Evolutionary conservation across 345 rosid genomes (phyloP), one percentile per base, ranked within the genome.

Genomic region (Mercurialis annua): DNA sequence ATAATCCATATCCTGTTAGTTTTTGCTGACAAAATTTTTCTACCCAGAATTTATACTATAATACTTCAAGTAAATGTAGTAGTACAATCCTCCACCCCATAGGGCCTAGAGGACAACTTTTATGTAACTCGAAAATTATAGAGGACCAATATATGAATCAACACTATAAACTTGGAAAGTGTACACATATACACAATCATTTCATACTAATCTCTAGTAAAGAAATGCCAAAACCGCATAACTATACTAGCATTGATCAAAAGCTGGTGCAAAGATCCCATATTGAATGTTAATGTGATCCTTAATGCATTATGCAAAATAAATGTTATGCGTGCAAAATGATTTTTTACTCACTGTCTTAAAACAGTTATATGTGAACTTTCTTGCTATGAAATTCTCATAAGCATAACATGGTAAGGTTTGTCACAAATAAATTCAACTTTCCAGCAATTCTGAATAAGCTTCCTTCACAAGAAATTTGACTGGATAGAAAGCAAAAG

Each of bases 401-500:
- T n/a, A n/a, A n/a, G 20, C 44, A 46, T 62, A 10, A 9, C 30
- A n/a, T n/a, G n/a, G n/a, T n/a, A n/a, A 4, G 10, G 10, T 27
- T 29, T 64, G 21, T 48, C 43, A 64, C 18, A 18, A 7, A 14
- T 2, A 21, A 18, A 52, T 9, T 12, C 46, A 62, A 6, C 38
- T 44, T 20, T 14, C 27, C 21, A 12, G 36, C 20, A 65, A 44
- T 36, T 65, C 59, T 34, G 51, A 14, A 14, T 33, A 65, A 66
- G 38, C 2, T 3, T 6, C 61, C 54, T 34, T 20, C 15, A 47
- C 30, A 64, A 64, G 56, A 29, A n/a, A 64, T 3, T 12, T 15
- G 5, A 65, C 12, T 20, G 40, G 43, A 69, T 52, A 60, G 27
- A 73, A 36, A 20, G 43, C 7, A 18, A 42, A 59, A 58, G 52